A percentile compares a stretch with the other conserved stretches of the same genome.
Conservation (phyloP, 2,329 filamentous ascomycete species). For the Stagonosporopsis vannaccii region DNA sequence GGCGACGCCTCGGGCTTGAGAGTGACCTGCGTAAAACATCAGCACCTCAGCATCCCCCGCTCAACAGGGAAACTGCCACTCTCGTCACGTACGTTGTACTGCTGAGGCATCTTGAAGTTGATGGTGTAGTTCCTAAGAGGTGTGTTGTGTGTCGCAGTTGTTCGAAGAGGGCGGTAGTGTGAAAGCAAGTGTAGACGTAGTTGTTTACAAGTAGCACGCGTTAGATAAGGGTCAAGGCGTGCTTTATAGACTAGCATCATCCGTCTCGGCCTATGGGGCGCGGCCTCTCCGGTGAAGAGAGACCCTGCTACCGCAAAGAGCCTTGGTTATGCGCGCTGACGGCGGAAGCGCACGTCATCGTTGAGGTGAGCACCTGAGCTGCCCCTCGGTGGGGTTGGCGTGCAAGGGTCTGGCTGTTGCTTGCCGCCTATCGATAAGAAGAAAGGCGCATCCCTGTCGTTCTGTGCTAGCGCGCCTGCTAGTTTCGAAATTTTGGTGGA, state of each 20-base stretch:
- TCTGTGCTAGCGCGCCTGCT: slow-evolving; percentile 33
- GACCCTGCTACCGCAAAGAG: slow-evolving; percentile 20
- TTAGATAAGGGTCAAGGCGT: slow-evolving; percentile 23
- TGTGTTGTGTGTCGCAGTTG: neutral
- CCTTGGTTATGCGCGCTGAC: slow-evolving; percentile 36
- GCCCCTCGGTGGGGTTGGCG: slow-evolving; percentile 17
- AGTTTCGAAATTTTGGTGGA: slow-evolving; percentile 44
- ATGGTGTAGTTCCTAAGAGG: neutral
- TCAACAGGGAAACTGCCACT: no score
- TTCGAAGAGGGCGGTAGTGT: neutral
- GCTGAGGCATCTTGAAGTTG: slow-evolving; percentile 42
- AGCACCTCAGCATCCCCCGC: neutral
- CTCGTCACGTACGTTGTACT: slow-evolving; percentile 42
- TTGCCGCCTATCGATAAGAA: slow-evolving; percentile 43
- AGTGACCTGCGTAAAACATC: slow-evolving; percentile 67
- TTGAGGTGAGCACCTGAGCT: slow-evolving; percentile 5
- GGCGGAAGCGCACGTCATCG: slow-evolving; percentile 18
- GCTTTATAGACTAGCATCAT: slow-evolving; percentile 33
- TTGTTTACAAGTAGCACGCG: slow-evolving; percentile 15
- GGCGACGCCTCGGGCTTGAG: slow-evolving; percentile 73
- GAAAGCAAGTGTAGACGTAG: neutral
- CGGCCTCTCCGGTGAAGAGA: slow-evolving; percentile 6
- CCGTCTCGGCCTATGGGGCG: neutral
- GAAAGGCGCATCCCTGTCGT: slow-evolving; percentile 31
- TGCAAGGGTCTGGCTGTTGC: neutral